Percentiles rank a stretch among this genome's conserved stretches.
Evolutionary conservation across 768 basidiomycete species (phyloP).

Genomic region (Cystobasidium tubakii): DNA sequence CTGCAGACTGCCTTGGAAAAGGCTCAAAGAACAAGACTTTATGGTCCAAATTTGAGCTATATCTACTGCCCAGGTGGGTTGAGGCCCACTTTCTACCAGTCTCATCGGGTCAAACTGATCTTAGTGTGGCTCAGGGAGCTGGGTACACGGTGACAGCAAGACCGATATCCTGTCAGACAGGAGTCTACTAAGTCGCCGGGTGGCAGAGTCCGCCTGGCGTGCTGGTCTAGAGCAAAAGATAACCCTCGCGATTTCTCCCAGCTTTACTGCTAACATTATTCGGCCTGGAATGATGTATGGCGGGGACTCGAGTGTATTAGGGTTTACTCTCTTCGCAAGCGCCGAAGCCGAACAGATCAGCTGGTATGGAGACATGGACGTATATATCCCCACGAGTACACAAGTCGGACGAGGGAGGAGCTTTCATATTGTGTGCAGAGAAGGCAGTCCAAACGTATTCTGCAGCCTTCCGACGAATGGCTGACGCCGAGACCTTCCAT

Average conservation of each 20-base stretch:
- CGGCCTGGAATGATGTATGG: slow-evolving; percentile 24
- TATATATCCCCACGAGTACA: slow-evolving; percentile 9
- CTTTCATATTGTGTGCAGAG: slow-evolving; percentile 18
- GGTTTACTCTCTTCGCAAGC: slow-evolving; percentile 2
- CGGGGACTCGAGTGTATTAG: background rate
- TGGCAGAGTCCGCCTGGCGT: slow-evolving; percentile 2
- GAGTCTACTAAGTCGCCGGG: background rate
- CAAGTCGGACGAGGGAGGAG: slow-evolving; percentile 15
- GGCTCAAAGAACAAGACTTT: slow-evolving; percentile 10
- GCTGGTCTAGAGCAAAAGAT: slow-evolving; percentile 23
- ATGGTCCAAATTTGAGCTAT: slow-evolving; percentile 25
- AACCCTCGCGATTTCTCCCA: background rate
- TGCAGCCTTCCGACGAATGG: no score
- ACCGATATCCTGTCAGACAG: slow-evolving; percentile 19
- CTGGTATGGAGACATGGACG: slow-evolving; percentile 18
- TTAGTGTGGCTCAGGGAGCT: background rate
- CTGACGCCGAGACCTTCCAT: no score
- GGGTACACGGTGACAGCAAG: slow-evolving; percentile 30
- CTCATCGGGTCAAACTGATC: no score
- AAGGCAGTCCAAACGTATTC: background rate
- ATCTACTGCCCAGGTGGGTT: slow-evolving; percentile 28
- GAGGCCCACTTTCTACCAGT: background rate
- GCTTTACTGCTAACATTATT: slow-evolving; percentile 30
- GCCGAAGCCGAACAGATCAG: slow-evolving; percentile 14
- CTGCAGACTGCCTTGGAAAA: slow-evolving; percentile 8